A percentile compares a stretch with the other conserved stretches of the same genome.
Evolutionary conservation across 345 rosid species (phyloP).

Genomic region (Eucalyptus sp.): DNA sequence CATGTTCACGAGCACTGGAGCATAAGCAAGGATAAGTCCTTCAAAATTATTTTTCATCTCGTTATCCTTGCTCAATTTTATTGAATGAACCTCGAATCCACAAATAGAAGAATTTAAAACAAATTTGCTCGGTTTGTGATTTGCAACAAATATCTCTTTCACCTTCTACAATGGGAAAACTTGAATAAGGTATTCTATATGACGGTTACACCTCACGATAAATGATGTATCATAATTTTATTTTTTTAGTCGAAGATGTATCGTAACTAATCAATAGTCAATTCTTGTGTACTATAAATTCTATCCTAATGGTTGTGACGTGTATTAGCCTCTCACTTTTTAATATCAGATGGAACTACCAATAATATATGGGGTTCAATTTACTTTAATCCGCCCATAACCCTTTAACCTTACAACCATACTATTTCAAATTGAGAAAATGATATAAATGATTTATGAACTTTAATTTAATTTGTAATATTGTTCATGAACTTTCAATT

Average conservation of each 20-base stretch:
- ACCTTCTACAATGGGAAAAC: fast-evolving
- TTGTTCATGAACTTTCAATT: fast-evolving
- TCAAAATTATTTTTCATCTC: fast-evolving
- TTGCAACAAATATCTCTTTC: neutral
- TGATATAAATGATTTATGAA: fast-evolving
- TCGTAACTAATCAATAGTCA: fast-evolving
- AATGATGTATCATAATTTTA: fast-evolving
- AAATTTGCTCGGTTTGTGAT: fast-evolving
- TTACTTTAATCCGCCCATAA: neutral
- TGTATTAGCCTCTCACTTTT: neutral
- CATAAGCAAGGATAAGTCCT: neutral
- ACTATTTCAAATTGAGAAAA: neutral
- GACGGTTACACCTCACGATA: fast-evolving
- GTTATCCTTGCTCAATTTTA: neutral
- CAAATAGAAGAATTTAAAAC: neutral
- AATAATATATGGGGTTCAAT: fast-evolving
- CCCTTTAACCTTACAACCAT: neutral
- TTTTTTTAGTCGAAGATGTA: no score
- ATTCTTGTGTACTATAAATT: fast-evolving
- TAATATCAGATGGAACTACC: fast-evolving
- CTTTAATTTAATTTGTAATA: fast-evolving
- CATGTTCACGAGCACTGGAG: fast-evolving
- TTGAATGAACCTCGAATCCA: neutral
- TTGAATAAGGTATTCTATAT: fast-evolving
- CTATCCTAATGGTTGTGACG: neutral